Evolutionary conservation across 2,329 filamentous ascomycete genomes (phyloP), one percentile per base, ranked within the genome.

Genomic region (Aureobasidium sp.): DNA sequence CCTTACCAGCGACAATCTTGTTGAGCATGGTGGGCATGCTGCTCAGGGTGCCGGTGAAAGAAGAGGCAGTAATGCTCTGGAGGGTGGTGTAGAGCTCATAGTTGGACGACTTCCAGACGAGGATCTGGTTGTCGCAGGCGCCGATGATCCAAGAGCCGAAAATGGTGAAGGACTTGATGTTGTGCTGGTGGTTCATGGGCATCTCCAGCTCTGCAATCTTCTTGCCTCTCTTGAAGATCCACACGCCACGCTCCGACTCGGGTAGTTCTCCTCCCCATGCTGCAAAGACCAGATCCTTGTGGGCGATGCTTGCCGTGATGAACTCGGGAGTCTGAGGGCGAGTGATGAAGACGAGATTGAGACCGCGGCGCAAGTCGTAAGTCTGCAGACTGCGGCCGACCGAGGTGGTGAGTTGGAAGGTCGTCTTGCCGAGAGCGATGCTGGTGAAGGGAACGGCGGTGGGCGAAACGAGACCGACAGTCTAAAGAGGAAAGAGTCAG

Each of bases 401-500:
- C 0, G 91, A 97, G 34, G 94, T 99, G 37, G 94, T 97, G 75
- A 99, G 91, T 74, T 99, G 94, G 72, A 96, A 99, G 3, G 91
- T 96, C 0, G 90, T 93, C 76, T 96, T 96, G 63, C 94, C 94
- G 17, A 96, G 81, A 0, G 93, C 89, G 36, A 95, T 83, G 6
- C 89, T 88, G 2, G 93, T 92, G 72, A 99, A 97, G 0, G 94
- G 93, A 0, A 97, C 91, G 53, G 81, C 77, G 2, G 93, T 97
- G 0, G 94, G 91, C 5, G 94, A 97, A 1, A 99, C 91, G 36
- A 99, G 82, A 17, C 94, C 94, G 67, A 99, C 84, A 51, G 93
- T 97, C 90, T 96, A 72, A 15, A 56, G 45, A 34, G 45, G 25
- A 39, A 39, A 70, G 63, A 72, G 67, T 55, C 51, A 62, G 60